Evolutionary conservation across 2,329 filamentous ascomycete genomes (phyloP), one percentile per base, ranked within the genome.

Genomic region (Cercospora citrullina): DNA sequence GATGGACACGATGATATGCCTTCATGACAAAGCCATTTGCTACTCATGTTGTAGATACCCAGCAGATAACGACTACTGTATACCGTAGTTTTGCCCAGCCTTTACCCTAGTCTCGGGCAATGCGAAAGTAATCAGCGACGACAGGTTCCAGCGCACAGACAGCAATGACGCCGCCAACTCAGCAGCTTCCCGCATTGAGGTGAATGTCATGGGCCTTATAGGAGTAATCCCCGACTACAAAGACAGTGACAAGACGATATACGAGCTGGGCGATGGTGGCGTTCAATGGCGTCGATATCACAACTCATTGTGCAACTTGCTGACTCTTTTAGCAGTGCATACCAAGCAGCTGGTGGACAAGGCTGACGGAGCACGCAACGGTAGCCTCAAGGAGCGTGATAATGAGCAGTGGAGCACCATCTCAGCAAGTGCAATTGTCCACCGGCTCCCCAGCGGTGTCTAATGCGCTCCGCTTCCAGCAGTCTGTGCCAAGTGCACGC

Each of bases 211-310:
- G 23, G 48, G 12, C 26, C 26, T 33, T 31, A 55, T 51, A 66
- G 33, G 58, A 42, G 30, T 36, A 33, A 66, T 58, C 48, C 53
- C 64, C 64, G 31, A 33, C 62, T 16, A 58, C 51, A 33, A 10
- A 26, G 31, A 42, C 61, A 45, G 12, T 26, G 53, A 53, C 10
- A 64, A 57, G 62, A 33, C 33, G 62, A 58, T 23, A 23, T 58
- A 64, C 62, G 51, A 31, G 62, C 62, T 64, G 51, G 62, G 62
- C 62, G 62, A 64, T 64, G 51, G 51, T 64, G 51, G 51, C 60
- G 51, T 59, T 39, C 51, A 26, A 57, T 64, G 51, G 21, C 9
- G 3, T 36, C 62, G 51, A 57, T 51, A 7, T 42, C 61, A 5
- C 23, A 28, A 7, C 48, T 28, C 23, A 30, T 53, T 53, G 48